phyloP scores from a whole-genome alignment of 1,284 basidiomycete genomes.

The Sanghuangporus weigelae region DNA sequence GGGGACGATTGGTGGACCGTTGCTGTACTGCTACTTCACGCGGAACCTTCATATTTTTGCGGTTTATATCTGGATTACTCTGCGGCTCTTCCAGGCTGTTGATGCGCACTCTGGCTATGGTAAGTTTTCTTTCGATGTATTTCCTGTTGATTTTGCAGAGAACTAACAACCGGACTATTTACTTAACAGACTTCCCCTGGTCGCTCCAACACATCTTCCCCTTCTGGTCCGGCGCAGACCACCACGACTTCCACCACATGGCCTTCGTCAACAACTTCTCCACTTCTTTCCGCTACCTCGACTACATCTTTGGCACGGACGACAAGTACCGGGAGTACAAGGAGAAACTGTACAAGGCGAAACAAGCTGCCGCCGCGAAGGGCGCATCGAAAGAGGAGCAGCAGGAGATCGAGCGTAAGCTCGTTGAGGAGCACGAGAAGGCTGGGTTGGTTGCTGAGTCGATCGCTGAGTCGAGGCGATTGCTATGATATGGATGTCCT shows the following conservation, averaged over 20 bases:
- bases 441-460: constrained; percentile 74
- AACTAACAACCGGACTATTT: no score
- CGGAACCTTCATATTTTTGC: constrained; percentile 84
- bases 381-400: constrained; percentile 48
- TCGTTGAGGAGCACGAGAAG: constrained; percentile 59
- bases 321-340: constrained; percentile 79
- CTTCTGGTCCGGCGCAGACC: constrained; percentile 98
- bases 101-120: constrained; percentile 97
- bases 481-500: not conserved
- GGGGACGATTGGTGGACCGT: constrained; percentile 84
- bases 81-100: constrained; percentile 95
- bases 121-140: constrained; percentile 30
- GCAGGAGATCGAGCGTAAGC: constrained; percentile 48
- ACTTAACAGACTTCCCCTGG: constrained; percentile 85
- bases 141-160: not conserved
- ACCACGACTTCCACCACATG: constrained; percentile 97
- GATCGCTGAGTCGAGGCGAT: constrained; percentile 36
- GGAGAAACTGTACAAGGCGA: constrained; percentile 47
- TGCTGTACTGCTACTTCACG: constrained; percentile 77
- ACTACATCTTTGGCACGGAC: constrained; percentile 83
- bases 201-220: constrained; percentile 93
- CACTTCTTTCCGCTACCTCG: constrained; percentile 92
- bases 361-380: constrained; percentile 41
- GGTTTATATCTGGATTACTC: constrained; percentile 90
- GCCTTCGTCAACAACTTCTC: constrained; percentile 87